phyloP scores from a whole-genome alignment of 2,329 filamentous ascomycete genomes.

The Zymoseptoria pseudotritici region DNA sequence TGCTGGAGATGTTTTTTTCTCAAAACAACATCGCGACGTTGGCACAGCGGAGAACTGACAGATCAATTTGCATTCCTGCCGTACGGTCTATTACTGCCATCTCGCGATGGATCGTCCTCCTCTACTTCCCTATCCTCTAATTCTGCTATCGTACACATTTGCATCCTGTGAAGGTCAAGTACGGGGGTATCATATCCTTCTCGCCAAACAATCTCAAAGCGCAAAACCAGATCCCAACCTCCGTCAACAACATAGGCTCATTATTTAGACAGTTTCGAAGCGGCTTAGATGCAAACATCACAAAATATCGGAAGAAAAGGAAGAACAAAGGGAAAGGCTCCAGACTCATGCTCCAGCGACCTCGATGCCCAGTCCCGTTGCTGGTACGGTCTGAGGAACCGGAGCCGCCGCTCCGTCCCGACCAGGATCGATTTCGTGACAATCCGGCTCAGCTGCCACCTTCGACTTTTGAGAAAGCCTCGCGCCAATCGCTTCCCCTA shows the following conservation, averaged over 20 bases:
- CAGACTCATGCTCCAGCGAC: neutral
- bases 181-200: neutral
- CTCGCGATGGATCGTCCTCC: neutral
- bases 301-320: neutral
- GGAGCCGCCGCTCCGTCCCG: neutral
- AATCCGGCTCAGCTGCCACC: neutral
- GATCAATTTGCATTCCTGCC: too few species aligned
- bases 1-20: too few species aligned
- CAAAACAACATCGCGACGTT: too few species aligned
- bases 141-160: neutral
- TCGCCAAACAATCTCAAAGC: neutral
- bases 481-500: neutral
- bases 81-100: neutral
- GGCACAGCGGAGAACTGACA: too few species aligned
- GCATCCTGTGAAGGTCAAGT: neutral
- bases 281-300: neutral
- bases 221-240: too few species aligned
- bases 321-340: neutral
- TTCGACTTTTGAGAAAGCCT: neutral
- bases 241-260: neutral
- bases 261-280: neutral
- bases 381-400: neutral
- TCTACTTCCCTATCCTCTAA: neutral
- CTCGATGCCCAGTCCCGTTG: neutral
- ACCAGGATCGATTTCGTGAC: neutral